Conservation (phyloP, 768 basidiomycete species). For the Amanita pallidorosea region DNA sequence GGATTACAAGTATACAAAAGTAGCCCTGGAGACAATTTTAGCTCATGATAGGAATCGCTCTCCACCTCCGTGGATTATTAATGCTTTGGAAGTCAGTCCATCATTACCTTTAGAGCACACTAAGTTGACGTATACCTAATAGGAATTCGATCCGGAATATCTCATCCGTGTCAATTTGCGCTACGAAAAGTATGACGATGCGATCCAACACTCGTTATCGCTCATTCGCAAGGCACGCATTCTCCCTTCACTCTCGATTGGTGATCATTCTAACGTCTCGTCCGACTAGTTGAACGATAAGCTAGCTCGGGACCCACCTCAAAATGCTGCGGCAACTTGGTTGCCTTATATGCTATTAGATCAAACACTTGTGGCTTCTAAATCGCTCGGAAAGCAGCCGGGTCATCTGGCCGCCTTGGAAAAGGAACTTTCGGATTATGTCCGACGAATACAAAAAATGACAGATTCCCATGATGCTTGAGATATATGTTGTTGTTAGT, state of each 20-base stretch:
- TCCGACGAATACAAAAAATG: constrained; percentile 61
- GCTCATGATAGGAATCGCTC: constrained; percentile 46
- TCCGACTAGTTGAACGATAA: constrained; percentile 37
- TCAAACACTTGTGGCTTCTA: constrained; percentile 62
- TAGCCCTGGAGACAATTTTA: constrained; percentile 67
- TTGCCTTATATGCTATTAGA: constrained; percentile 79
- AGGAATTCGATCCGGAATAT: constrained; percentile 74
- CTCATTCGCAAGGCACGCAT: constrained; percentile 59
- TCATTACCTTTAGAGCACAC: not conserved
- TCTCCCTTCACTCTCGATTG: constrained; percentile 3
- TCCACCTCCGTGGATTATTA: constrained; percentile 79
- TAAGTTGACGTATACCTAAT: constrained; percentile 6
- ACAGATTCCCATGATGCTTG: constrained; percentile 24
- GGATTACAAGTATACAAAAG: constrained; percentile 69
- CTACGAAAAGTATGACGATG: constrained; percentile 71
- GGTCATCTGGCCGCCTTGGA: constrained; percentile 41
- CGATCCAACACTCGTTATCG: constrained; percentile 61
- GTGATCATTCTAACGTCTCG: constrained; percentile 6
- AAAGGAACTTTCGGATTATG: constrained; percentile 47
- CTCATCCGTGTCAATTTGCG: constrained; percentile 71
- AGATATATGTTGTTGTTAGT: too few relatives aligned
- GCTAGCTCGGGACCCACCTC: constrained; percentile 40
- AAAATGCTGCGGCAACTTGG: constrained; percentile 57
- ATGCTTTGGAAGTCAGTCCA: constrained; percentile 52
- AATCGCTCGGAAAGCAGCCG: constrained; percentile 38